These are phyloP conservation scores for Verbena officinalis DNA, from an alignment of 257 asterid species.

Conservation along the genomic window DNA sequence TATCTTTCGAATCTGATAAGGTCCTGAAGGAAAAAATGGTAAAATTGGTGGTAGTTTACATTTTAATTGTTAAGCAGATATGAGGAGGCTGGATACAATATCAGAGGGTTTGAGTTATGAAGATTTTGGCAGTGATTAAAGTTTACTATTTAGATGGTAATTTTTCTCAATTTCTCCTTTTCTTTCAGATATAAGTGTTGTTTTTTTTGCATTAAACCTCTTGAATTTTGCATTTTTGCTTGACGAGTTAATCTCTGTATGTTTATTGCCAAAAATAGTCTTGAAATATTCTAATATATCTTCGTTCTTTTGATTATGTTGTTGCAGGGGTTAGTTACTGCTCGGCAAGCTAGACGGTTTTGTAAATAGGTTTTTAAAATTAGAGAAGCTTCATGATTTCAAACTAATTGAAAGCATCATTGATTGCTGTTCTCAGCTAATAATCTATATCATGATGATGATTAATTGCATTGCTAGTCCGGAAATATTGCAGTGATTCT, in stretches of 20 bases:
- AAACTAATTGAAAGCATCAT: conserved; percentile 25
- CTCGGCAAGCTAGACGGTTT: conserved; percentile 6
- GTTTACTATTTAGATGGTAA: conserved; percentile 29
- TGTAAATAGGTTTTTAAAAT: conserved; percentile 31
- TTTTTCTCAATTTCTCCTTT: background rate
- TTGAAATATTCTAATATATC: background rate
- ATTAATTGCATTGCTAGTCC: background rate
- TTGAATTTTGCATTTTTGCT: too few species aligned
- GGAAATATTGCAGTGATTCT: background rate
- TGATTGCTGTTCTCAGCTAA: conserved; percentile 22
- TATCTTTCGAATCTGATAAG: conserved; percentile 13
- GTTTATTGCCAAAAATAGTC: background rate
- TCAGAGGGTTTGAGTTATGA: conserved; percentile 60
- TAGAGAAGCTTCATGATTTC: conserved; percentile 31
- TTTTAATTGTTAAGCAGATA: conserved; percentile 44
- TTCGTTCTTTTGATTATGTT: background rate
- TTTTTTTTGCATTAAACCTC: too few species aligned
- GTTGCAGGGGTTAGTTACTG: conserved; percentile 33
- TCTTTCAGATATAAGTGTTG: background rate
- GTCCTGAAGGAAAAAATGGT: background rate
- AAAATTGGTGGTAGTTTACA: conserved; percentile 5
- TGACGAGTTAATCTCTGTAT: background rate
- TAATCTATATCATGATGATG: conserved; percentile 1
- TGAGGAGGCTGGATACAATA: conserved; percentile 53
- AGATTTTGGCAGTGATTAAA: conserved; percentile 56